Evolutionary conservation across 768 basidiomycete genomes (phyloP).

Genomic region (Leccinum obscurum): DNA sequence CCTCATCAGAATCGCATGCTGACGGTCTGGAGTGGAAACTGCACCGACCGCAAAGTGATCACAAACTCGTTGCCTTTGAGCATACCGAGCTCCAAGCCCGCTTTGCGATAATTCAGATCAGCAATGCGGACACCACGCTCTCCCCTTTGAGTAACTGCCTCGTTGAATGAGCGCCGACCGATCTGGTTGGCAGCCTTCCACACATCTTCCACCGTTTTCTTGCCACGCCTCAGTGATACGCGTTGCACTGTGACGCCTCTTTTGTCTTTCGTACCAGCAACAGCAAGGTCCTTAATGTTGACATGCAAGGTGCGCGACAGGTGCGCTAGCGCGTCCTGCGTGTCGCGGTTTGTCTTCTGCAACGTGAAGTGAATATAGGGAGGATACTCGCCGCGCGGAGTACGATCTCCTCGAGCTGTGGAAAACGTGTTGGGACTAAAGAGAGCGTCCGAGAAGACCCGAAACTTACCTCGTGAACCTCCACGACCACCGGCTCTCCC

Average conservation of each 20-base stretch:
- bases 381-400: slow-evolving; percentile 65
- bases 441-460: background rate
- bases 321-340: slow-evolving; percentile 87
- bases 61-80: slow-evolving; percentile 94
- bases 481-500: slow-evolving; percentile 48
- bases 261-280: slow-evolving; percentile 98
- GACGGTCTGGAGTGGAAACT: slow-evolving; percentile 18
- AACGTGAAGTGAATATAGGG: slow-evolving; percentile 95
- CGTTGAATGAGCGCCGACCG: slow-evolving; percentile 52
- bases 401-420: slow-evolving; percentile 39
- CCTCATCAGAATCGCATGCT: background rate
- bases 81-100: slow-evolving; percentile 89
- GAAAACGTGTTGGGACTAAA: slow-evolving; percentile 3
- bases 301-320: slow-evolving; percentile 78
- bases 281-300: slow-evolving; percentile 76
- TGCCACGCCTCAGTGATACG: slow-evolving; percentile 76
- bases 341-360: slow-evolving; percentile 97
- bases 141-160: slow-evolving; percentile 70
- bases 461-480: slow-evolving; percentile 37
- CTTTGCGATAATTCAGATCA: slow-evolving; percentile 83
- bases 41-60: slow-evolving; percentile 80
- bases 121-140: slow-evolving; percentile 89
- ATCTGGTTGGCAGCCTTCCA: slow-evolving; percentile 82
- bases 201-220: slow-evolving; percentile 76
- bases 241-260: slow-evolving; percentile 95